These are phyloP conservation scores for Colletotrichum sp. DNA, from an alignment of 2,329 filamentous ascomycete genomes.

Conservation along the genomic window DNA sequence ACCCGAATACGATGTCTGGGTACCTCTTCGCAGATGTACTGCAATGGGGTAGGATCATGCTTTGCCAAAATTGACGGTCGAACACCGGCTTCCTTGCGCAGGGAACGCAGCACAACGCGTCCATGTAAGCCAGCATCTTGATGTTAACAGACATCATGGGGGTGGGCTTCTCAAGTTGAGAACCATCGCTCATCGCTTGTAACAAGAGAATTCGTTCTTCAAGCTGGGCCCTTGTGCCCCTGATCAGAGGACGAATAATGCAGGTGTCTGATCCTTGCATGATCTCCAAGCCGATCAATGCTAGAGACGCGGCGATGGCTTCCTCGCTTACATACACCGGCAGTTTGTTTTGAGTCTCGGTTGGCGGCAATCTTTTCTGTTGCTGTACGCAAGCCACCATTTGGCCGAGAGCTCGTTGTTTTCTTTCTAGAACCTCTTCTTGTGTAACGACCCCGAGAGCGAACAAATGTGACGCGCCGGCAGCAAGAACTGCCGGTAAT, in stretches of 20 bases:
- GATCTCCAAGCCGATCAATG: constrained; percentile 6
- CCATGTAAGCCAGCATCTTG: constrained; percentile 16
- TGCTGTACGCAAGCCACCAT: not conserved
- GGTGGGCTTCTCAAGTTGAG: not conserved
- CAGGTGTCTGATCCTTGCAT: not conserved
- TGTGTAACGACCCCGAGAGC: not conserved
- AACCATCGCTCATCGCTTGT: not conserved
- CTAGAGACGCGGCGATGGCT: constrained; percentile 5
- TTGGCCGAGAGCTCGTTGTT: not conserved
- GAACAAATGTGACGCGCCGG: constrained; percentile 1
- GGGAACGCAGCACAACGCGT: constrained; percentile 7
- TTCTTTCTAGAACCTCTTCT: constrained; percentile 2
- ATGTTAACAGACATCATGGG: constrained; percentile 6
- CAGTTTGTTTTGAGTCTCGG: not conserved
- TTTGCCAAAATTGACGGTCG: not conserved
- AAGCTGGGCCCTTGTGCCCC: not conserved
- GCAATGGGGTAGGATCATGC: not conserved
- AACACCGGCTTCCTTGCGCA: not conserved
- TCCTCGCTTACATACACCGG: not conserved
- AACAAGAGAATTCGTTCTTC: not conserved
- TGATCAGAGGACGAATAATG: not conserved
- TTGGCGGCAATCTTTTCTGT: not conserved
- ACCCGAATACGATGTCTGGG: constrained; percentile 14
- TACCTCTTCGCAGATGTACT: not conserved
- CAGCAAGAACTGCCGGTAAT: not conserved